A percentile compares a stretch with the other conserved stretches of the same genome.
These are phyloP conservation scores for Fagus sylvatica DNA, from an alignment of 306 rosid species.

Conservation along the genomic window DNA sequence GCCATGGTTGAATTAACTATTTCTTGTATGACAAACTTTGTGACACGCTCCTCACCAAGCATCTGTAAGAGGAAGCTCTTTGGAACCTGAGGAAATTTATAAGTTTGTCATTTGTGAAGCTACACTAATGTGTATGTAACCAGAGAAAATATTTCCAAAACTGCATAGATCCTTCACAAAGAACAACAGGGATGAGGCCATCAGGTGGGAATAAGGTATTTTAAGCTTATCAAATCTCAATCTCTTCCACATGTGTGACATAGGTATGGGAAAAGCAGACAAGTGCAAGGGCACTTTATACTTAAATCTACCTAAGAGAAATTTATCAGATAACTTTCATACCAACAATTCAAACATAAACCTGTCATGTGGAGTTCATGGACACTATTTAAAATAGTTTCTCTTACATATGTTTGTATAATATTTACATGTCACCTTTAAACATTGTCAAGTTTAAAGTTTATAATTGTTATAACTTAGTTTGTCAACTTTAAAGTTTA, in stretches of 20 bases:
- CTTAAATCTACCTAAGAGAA: background rate
- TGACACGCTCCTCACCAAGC: slow-evolving; percentile 77
- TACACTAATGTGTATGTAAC: no score
- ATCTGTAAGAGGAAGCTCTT: slow-evolving; percentile 60
- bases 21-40: slow-evolving; percentile 63
- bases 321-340: background rate
- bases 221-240: background rate
- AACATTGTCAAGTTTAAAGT: background rate
- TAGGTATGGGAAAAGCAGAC: background rate
- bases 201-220: no score
- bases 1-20: slow-evolving; percentile 64
- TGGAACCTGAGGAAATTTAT: slow-evolving; percentile 55
- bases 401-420: background rate
- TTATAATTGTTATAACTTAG: background rate
- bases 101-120: slow-evolving; percentile 17
- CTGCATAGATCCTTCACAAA: background rate
- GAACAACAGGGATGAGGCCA: background rate
- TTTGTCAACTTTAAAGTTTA: background rate
- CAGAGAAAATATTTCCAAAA: background rate
- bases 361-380: background rate
- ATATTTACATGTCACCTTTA: background rate
- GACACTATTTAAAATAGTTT: background rate
- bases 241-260: background rate
- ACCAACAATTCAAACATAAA: background rate
- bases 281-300: background rate